Conservation (phyloP, 2,329 filamentous ascomycete genomes). For the Ceratocystiopsis brevicomis region DNA sequence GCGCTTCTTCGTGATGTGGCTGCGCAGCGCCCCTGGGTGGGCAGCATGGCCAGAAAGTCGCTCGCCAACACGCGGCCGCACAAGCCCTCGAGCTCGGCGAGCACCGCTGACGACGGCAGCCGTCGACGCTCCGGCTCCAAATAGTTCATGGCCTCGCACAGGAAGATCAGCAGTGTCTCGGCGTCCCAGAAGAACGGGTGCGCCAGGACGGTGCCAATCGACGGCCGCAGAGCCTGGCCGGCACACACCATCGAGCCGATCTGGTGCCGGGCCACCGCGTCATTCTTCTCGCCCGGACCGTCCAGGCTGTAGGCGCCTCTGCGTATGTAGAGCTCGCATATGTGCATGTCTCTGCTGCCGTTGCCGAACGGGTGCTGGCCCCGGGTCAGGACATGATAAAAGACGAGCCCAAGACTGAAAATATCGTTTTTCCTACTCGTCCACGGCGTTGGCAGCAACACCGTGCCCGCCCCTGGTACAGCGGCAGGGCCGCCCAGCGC, state of each 20-base stretch:
- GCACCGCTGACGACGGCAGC: slow-evolving; percentile 51
- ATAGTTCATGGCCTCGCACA: slow-evolving; percentile 93
- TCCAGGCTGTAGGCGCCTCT: slow-evolving; percentile 62
- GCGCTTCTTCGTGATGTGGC: slow-evolving; percentile 79
- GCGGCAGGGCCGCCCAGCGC: slow-evolving; percentile 26
- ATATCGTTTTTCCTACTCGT: slow-evolving; percentile 94
- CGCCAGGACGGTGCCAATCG: slow-evolving; percentile 60
- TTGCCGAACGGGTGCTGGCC: slow-evolving; percentile 88
- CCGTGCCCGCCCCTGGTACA: slow-evolving; percentile 27
- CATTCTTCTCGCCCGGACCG: slow-evolving; percentile 55
- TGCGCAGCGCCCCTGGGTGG: slow-evolving; percentile 61
- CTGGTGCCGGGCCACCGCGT: slow-evolving; percentile 70
- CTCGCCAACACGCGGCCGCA: slow-evolving; percentile 34
- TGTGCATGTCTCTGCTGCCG: slow-evolving; percentile 58
- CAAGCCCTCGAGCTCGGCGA: slow-evolving; percentile 31
- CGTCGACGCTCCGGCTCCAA: slow-evolving; percentile 90
- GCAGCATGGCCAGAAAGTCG: slow-evolving; percentile 61
- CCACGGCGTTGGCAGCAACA: slow-evolving; percentile 39
- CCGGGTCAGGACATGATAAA: slow-evolving; percentile 93
- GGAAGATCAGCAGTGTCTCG: slow-evolving; percentile 73
- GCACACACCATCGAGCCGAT: slow-evolving; percentile 58
- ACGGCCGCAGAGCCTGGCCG: slow-evolving; percentile 41
- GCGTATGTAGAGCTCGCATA: slow-evolving; percentile 93
- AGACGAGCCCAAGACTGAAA: slow-evolving; percentile 92
- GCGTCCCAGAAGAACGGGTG: slow-evolving; percentile 95